These are phyloP conservation scores for Corylus americana DNA, from an alignment of 306 rosid genomes.

Conservation along the genomic window DNA sequence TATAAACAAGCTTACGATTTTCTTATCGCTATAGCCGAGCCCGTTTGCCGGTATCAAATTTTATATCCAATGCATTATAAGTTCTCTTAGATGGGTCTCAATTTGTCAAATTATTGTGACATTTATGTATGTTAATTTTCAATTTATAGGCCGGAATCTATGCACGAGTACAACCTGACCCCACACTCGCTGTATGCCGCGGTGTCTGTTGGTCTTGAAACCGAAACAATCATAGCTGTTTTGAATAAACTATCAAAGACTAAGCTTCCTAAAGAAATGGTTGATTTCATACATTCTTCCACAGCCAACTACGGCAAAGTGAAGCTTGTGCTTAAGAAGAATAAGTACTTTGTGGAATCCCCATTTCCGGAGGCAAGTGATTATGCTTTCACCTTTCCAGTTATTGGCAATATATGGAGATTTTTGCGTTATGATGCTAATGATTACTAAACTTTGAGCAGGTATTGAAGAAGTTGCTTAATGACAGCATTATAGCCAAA, in stretches of 20 bases:
- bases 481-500: constrained; percentile 64
- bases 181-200: constrained; percentile 95
- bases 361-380: constrained; percentile 79
- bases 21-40: constrained; percentile 91
- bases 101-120: constrained; percentile 1
- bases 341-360: constrained; percentile 82
- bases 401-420: constrained; percentile 8
- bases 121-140: constrained; percentile 7
- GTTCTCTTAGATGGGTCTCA: neutral
- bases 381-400: constrained; percentile 6
- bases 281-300: constrained; percentile 76
- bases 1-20: constrained; percentile 97
- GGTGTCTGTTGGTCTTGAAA: constrained; percentile 89
- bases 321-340: constrained; percentile 95
- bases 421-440: constrained; percentile 20
- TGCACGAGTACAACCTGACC: constrained; percentile 95
- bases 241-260: constrained; percentile 86
- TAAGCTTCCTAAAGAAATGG: constrained; percentile 96
- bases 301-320: constrained; percentile 96
- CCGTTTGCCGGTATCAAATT: constrained; percentile 78
- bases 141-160: constrained; percentile 81
- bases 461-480: constrained; percentile 93
- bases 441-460: constrained; percentile 33
- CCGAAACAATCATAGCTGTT: constrained; percentile 77
- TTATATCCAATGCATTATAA: neutral